Percentiles rank a stretch among this genome's conserved stretches.
Evolutionary conservation across 768 basidiomycete genomes (phyloP).

Genomic region (Fibroporia radiculosa): DNA sequence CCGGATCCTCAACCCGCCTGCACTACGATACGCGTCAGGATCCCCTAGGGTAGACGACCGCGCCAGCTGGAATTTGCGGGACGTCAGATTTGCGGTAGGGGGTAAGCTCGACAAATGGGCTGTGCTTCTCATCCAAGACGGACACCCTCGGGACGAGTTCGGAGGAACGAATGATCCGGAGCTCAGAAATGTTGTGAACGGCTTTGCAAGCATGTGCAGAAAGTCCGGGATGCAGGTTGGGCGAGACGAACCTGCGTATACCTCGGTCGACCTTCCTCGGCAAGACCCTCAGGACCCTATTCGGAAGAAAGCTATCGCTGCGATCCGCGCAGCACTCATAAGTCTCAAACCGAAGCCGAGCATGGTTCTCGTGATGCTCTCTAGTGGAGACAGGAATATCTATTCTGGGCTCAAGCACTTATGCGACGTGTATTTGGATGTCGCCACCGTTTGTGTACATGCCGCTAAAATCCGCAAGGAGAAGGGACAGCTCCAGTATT

Average conservation of each 20-base stretch:
- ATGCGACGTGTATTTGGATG: conserved; percentile 41
- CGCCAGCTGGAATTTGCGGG: conserved; percentile 48
- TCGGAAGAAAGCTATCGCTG: conserved; percentile 39
- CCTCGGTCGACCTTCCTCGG: conserved; percentile 39
- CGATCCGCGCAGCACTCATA: conserved; percentile 36
- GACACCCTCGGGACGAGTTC: conserved; percentile 53
- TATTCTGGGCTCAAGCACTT: conserved; percentile 47
- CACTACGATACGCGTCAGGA: conserved; percentile 31
- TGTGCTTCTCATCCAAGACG: conserved; percentile 61
- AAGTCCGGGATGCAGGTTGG: conserved; percentile 53
- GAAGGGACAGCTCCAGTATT: conserved; percentile 45
- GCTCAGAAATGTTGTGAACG: conserved; percentile 36
- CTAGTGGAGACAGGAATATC: conserved; percentile 38
- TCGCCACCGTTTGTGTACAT: conserved; percentile 67
- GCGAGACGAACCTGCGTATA: conserved; percentile 28
- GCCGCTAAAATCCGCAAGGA: conserved; percentile 63
- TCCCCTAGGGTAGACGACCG: conserved; percentile 31
- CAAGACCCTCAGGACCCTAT: conserved; percentile 48
- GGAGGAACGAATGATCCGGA: conserved; percentile 41
- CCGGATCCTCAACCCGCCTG: conserved; percentile 38
- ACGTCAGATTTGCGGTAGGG: conserved; percentile 55
- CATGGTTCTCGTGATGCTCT: conserved; percentile 39
- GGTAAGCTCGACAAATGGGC: conserved; percentile 54
- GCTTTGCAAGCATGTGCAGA: conserved; percentile 56
- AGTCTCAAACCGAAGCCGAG: conserved; percentile 31